phyloP scores from a whole-genome alignment of 495 filamentous ascomycete species.

The Xylaria bambusicola region DNA sequence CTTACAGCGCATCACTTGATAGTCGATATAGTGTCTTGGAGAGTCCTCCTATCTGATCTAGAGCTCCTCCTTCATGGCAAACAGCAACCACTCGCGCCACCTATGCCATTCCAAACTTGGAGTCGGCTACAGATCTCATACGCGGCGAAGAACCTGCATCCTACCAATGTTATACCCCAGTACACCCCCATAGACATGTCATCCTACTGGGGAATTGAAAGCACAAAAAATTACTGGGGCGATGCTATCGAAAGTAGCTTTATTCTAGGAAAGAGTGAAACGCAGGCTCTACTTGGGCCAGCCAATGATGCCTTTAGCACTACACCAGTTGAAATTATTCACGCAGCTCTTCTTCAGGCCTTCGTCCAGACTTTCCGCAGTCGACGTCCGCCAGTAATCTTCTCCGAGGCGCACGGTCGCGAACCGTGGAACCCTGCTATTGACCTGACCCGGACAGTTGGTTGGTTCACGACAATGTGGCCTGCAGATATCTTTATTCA shows the following conservation, averaged over 20 bases:
- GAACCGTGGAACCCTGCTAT: slow-evolving; percentile 28
- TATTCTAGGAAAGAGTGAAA: slow-evolving; percentile 22
- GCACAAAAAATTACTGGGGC: slow-evolving; percentile 23
- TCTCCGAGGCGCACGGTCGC: slow-evolving; percentile 37
- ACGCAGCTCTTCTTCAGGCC: slow-evolving; percentile 26
- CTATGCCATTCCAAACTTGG: slow-evolving; percentile 58
- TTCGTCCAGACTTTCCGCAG: slow-evolving; percentile 37
- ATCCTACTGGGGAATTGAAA: slow-evolving; percentile 29
- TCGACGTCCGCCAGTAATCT: slow-evolving; percentile 48
- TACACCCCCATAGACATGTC: slow-evolving; percentile 10
- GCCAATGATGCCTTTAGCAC: slow-evolving; percentile 28
- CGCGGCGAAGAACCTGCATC: slow-evolving; percentile 21
- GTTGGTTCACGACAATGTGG: slow-evolving; percentile 37
- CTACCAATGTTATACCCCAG: slow-evolving; percentile 11
- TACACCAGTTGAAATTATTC: slow-evolving; percentile 31
- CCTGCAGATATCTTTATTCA: slow-evolving; percentile 25
- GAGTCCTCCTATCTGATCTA: slow-evolving; percentile 60
- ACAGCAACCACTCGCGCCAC: slow-evolving; percentile 4
- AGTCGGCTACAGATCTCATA: slow-evolving; percentile 26
- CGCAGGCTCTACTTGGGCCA: slow-evolving; percentile 19
- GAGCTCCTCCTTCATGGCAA: slow-evolving; percentile 53
- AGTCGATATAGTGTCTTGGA: slow-evolving; percentile 66
- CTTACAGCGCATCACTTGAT: slow-evolving; percentile 61
- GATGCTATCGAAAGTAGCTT: slow-evolving; percentile 19
- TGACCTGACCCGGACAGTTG: slow-evolving; percentile 31